Evolutionary conservation across 2,329 filamentous ascomycete species (phyloP).

Genomic region (Colletotrichum costaricense): DNA sequence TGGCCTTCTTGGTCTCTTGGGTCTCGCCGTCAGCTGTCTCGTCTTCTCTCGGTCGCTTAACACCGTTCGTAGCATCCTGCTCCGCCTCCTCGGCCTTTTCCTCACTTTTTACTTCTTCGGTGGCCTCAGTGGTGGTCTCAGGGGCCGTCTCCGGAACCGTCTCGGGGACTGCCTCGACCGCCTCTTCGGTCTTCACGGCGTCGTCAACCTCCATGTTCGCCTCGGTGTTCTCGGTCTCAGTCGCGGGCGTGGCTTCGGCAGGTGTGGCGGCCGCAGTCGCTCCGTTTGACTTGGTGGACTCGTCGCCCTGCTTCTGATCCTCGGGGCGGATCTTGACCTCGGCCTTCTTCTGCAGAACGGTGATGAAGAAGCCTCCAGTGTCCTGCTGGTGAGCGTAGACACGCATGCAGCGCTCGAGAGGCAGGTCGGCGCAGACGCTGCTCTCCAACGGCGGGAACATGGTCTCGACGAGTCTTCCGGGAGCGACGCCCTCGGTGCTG

Average conservation of each 20-base stretch:
- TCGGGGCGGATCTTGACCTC: conserved; percentile 77
- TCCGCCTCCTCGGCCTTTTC: conserved; percentile 31
- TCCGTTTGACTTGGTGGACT: conserved; percentile 35
- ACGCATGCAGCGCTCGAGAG: conserved; percentile 90
- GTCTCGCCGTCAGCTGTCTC: conserved; percentile 46
- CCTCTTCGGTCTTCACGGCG: conserved; percentile 34
- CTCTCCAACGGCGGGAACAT: conserved; percentile 81
- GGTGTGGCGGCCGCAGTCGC: conserved; percentile 31
- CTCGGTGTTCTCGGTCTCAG: conserved; percentile 32
- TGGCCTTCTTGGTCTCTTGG: conserved; percentile 53
- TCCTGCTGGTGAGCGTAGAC: conserved; percentile 97
- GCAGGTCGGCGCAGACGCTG: conserved; percentile 70
- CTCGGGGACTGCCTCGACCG: neutral
- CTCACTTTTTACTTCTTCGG: conserved; percentile 14
- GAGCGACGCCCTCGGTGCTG: conserved; percentile 67
- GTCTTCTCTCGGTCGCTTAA: conserved; percentile 48
- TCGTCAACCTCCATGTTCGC: conserved; percentile 17
- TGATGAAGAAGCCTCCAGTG: conserved; percentile 97
- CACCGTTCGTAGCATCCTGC: conserved; percentile 38
- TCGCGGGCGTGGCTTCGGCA: neutral
- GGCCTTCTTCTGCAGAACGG: conserved; percentile 89
- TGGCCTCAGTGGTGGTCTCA: neutral
- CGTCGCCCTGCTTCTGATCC: conserved; percentile 69
- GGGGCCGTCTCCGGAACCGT: neutral
- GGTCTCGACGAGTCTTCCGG: conserved; percentile 77